Conservation (phyloP, 306 rosid species). For the Vigna hirtella region DNA sequence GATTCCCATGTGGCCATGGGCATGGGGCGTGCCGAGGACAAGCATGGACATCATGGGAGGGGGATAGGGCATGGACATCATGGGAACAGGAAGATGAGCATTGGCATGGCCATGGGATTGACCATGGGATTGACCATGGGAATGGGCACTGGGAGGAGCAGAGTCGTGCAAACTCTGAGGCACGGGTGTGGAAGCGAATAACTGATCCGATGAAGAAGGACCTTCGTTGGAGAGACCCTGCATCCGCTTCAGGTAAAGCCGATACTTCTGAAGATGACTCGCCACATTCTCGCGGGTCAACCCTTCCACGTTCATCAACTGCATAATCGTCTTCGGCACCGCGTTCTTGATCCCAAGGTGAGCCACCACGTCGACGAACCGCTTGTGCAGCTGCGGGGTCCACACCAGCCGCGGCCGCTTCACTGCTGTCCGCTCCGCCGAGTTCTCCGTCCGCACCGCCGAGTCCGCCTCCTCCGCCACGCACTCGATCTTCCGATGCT, state of each 20-base stretch:
- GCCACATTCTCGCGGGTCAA: constrained; percentile 96
- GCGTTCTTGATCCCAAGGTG: constrained; percentile 92
- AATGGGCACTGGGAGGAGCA: constrained; percentile 39
- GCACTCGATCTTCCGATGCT: constrained; percentile 63
- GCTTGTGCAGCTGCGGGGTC: constrained; percentile 92
- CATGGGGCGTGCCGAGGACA: constrained; percentile 56
- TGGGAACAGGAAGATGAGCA: constrained; percentile 51
- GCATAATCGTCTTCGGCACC: constrained; percentile 94
- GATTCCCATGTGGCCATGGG: constrained; percentile 58
- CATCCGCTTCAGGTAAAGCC: constrained; percentile 87
- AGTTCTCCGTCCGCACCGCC: constrained; percentile 46
- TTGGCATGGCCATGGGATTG: constrained; percentile 40
- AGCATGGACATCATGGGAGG: constrained; percentile 68
- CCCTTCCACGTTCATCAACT: constrained; percentile 95
- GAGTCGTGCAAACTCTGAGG: constrained; percentile 74
- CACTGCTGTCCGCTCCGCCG: constrained; percentile 34
- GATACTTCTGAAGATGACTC: constrained; percentile 90
- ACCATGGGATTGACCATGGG: constrained; percentile 49
- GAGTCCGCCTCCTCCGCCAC: constrained; percentile 71
- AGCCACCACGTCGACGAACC: constrained; percentile 92
- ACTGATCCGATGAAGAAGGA: constrained; percentile 74
- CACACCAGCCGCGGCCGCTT: constrained; percentile 88
- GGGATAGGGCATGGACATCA: constrained; percentile 56
- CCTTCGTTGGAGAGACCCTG: constrained; percentile 73
- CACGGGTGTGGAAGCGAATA: constrained; percentile 80